Percentiles rank a stretch among this genome's conserved stretches.
phyloP scores from a whole-genome alignment of 371 early-diverging fungal genomes.

The Conidiobolus incongruus region DNA sequence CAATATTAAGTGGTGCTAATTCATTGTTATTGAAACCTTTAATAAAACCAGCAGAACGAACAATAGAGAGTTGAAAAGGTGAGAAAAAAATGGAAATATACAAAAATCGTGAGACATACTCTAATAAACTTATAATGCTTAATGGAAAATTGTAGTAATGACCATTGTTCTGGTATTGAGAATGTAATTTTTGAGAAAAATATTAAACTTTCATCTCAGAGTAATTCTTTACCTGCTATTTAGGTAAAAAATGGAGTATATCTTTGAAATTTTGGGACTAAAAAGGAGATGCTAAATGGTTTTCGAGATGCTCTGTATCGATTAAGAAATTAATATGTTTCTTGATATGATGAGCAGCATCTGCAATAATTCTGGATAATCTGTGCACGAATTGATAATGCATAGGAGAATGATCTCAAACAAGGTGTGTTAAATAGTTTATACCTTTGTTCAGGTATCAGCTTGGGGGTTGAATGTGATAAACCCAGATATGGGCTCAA shows the following conservation, averaged over 20 bases:
- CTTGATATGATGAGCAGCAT: slow-evolving; percentile 6
- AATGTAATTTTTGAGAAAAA: slow-evolving; percentile 12
- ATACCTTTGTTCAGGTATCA: slow-evolving; percentile 4
- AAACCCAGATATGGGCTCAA: slow-evolving; percentile 15
- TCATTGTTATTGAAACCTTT: no score
- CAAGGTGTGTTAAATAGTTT: no score
- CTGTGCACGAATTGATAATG: no score
- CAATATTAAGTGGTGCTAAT: no score
- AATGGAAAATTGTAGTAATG: no score
- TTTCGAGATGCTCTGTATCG: slow-evolving; percentile 15
- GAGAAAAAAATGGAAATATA: no score
- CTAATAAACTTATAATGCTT: no score
- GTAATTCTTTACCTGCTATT: slow-evolving; percentile 12
- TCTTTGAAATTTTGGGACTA: slow-evolving; percentile 12
- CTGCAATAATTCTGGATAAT: background rate
- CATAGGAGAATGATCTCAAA: no score
- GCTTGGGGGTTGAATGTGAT: slow-evolving; percentile 10
- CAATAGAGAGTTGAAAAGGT: no score
- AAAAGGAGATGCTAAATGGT: slow-evolving; percentile 13
- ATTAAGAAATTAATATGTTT: slow-evolving; percentile 25
- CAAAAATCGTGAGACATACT: no score
- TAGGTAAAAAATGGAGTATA: slow-evolving; percentile 15
- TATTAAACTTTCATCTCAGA: slow-evolving; percentile 13
- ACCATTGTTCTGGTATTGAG: no score
- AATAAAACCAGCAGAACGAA: no score